Base-by-base conservation (phyloP, 139 green algal species). In the Penium margaritaceum region DNA sequence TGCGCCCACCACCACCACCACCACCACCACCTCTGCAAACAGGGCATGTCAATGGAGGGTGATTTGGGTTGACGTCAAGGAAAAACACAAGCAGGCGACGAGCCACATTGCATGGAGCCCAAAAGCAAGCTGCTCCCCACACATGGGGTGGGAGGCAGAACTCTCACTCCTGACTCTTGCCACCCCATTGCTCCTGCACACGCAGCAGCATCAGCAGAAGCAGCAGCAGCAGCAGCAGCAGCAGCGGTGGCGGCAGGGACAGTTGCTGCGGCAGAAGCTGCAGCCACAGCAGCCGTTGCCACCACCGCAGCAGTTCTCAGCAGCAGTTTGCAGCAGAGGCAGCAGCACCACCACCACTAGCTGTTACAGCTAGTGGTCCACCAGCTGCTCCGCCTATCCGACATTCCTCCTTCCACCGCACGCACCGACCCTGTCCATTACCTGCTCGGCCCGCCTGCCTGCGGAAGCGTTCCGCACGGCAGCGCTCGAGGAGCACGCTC, bases 401-500 rank as follows among this genome's bases (percentile, higher is more conserved):
- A n/a, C n/a, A n/a, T n/a, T n/a, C n/a, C 51, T 17, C 19, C 15
- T 5, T 41, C 74, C 34, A 66, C 43, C 27, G 51, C 38, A 3
- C 38, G 9, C 41, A 7, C 41, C 41, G 9, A 30, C 4, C 44
- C 44, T 55, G 19, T 55, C 5, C 2, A 17, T 55, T 55, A 21
- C 19, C 19, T 21, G 2, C n/a, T 55, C 2, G 5, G 44, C 3
- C 43, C 43, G 33, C 62, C 65, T 74, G 70, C 12, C 24, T 64
- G 37, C 82, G 79, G 81, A 96, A 95, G 14, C 84, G 77, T 53
- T 96, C 92, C 67, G 94, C 87, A 0, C 69, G 75, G 33, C 64
- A 86, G 29, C 60, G 55, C 83, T 95, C 95, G 33, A 73, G 67
- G 72, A 96, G 95, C 19, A 76, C 61, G 2, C 89, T 71, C 74